Evolutionary conservation across 306 rosid genomes (phyloP).

Genomic region (Begonia masoniana): DNA sequence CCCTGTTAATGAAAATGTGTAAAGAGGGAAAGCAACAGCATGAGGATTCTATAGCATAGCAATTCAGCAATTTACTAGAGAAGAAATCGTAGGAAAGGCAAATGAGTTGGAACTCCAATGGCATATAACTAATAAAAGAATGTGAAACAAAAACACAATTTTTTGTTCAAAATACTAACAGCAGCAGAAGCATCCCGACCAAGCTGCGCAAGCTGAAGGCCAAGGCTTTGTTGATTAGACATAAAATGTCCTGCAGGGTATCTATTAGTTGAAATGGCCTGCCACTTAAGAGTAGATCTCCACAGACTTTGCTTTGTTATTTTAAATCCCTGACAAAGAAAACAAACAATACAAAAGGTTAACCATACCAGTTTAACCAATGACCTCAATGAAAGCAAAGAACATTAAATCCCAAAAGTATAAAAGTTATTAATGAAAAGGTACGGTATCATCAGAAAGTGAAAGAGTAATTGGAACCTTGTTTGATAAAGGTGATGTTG

Average conservation of each 20-base stretch:
- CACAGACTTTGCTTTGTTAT: slow-evolving; percentile 68
- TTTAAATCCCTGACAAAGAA: slow-evolving; percentile 59
- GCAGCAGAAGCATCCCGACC: slow-evolving; percentile 99
- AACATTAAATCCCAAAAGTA: slow-evolving; percentile 2
- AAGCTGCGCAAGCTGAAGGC: slow-evolving; percentile 90
- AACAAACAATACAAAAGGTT: not conserved
- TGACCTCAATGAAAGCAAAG: too few relatives aligned
- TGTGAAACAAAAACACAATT: not conserved
- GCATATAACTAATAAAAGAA: not conserved
- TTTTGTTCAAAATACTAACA: slow-evolving; percentile 27
- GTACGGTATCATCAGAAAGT: not conserved
- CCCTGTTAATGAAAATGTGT: slow-evolving; percentile 45
- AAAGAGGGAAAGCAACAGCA: slow-evolving; percentile 9
- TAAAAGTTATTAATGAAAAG: not conserved
- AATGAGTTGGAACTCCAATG: not conserved
- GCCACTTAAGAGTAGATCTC: slow-evolving; percentile 86
- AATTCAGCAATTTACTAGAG: not conserved
- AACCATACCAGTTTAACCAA: too few relatives aligned
- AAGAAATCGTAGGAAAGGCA: not conserved
- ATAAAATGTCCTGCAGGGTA: slow-evolving; percentile 83
- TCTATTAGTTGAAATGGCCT: slow-evolving; percentile 70
- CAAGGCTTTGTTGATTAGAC: slow-evolving; percentile 94
- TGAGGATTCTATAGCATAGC: slow-evolving; percentile 3
- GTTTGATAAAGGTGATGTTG: slow-evolving; percentile 60
- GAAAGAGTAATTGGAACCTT: slow-evolving; percentile 41